Evolutionary conservation across 345 rosid genomes (phyloP).

Genomic region (Eucalyptus marginata): DNA sequence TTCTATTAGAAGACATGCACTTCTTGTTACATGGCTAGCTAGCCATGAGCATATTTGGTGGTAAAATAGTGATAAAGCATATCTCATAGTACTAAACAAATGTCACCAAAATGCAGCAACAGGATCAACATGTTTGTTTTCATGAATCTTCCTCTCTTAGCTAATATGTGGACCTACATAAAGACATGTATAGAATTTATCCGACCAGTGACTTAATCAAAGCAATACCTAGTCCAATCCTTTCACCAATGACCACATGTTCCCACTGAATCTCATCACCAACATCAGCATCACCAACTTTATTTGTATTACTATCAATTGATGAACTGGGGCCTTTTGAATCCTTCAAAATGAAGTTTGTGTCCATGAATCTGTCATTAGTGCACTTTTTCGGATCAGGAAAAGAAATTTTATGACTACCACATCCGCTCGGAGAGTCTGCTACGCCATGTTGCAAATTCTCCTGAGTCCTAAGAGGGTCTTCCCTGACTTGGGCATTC

Average conservation of each 20-base stretch:
- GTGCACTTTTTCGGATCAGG: too few species aligned
- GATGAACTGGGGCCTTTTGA: slow-evolving; percentile 53
- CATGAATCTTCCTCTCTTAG: not conserved
- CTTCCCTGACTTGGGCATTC: too few species aligned
- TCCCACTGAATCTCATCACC: slow-evolving; percentile 98
- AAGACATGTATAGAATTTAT: not conserved
- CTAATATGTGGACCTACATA: not conserved
- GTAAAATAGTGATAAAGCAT: not conserved
- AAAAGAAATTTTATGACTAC: too few species aligned
- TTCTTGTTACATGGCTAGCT: not conserved
- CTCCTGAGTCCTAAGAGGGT: too few species aligned
- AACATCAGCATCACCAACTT: slow-evolving; percentile 74
- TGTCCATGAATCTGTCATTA: too few species aligned
- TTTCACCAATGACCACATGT: slow-evolving; percentile 81
- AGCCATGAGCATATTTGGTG: not conserved
- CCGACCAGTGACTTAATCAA: not conserved
- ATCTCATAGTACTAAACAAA: not conserved
- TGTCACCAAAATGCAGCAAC: not conserved
- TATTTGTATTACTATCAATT: slow-evolving; percentile 31
- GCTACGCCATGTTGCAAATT: too few species aligned
- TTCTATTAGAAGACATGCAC: not conserved
- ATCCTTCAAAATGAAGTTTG: slow-evolving; percentile 46
- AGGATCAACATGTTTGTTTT: not conserved
- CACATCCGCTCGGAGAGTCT: too few species aligned
- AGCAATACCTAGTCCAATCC: slow-evolving; percentile 87